phyloP scores from a whole-genome alignment of 331 rosid genomes.

The Malus hybrid region DNA sequence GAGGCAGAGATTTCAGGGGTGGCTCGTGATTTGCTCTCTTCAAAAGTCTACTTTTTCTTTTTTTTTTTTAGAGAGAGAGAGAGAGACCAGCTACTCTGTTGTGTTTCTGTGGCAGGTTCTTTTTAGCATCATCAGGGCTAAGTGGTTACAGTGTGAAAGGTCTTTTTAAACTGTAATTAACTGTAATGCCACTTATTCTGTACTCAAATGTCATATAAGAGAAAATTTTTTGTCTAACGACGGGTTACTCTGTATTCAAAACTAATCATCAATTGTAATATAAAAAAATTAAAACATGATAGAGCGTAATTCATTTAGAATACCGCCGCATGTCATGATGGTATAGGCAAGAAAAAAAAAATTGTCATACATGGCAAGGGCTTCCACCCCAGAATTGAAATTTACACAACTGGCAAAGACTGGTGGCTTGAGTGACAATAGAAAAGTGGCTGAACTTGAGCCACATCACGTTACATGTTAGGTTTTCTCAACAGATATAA shows the following conservation, averaged over 20 bases:
- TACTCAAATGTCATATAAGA: constrained; percentile 13
- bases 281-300: too few relatives aligned
- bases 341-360: too few relatives aligned
- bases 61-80: constrained; percentile 4
- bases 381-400: neutral
- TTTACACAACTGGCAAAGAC: constrained; percentile 17
- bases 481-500: neutral
- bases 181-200: constrained; percentile 24
- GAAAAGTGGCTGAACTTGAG: constrained; percentile 3
- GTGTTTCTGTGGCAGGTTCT: constrained; percentile 31
- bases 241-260: too few relatives aligned
- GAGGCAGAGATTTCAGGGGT: constrained; percentile 58
- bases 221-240: too few relatives aligned
- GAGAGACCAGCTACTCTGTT: constrained; percentile 29
- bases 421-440: neutral
- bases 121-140: constrained; percentile 42
- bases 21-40: constrained; percentile 77
- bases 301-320: too few relatives aligned
- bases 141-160: constrained; percentile 55
- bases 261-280: too few relatives aligned
- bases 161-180: neutral
- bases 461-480: neutral
- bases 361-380: too few relatives aligned
- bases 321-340: too few relatives aligned
- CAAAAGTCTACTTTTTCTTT: constrained; percentile 34